Base-by-base conservation (phyloP, 176 grass and related monocot genomes). In the Lolium perenne region DNA sequence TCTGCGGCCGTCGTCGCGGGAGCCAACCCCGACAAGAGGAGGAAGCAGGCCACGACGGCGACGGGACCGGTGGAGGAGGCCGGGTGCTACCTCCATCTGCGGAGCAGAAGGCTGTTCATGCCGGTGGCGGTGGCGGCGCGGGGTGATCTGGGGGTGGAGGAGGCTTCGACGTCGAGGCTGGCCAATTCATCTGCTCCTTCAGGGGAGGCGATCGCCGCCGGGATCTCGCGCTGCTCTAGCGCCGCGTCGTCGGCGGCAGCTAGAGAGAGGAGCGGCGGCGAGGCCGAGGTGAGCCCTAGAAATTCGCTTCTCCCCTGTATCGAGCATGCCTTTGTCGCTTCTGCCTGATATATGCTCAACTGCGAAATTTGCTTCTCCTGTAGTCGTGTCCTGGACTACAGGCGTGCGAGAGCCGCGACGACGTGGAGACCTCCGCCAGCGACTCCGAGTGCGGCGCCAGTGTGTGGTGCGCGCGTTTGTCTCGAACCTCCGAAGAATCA, bases 171-270 rank as follows among this genome's bases (percentile, higher is more conserved):
- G 14, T 38, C 64, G 61, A 38, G 13, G 76, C 10, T 16, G 70
- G 50, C 45, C 11, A 10, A 11, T 38, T n/a, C 26, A 10, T 29
- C 26, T 29, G 47, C 8, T 17, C 38, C 18, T 29, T 61, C 0
- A 14, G 78, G n/a, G 14, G 48, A 10, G 38, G 55, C 4, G 49
- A 40, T 11, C 14, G 64, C 35, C 5, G 74, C 17, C 32, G 85
- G 81, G 21, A 62, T 56, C 78, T 91, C 94, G 71, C 82, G 77
- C 63, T 86, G 86, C 86, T 89, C 94, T 15, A 95, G 94, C 84
- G 69, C 86, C 84, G 74, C 86, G 49, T 49, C 74, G 70, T 20
- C 74, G 21, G 81, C 6, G 5, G 66, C 25, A 21, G 55, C 17
- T 18, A 62, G 71, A 32, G 64, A 63, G 40, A 60, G 69, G 21